Evolutionary conservation across 106 monocot genomes (phyloP), one percentile per base, ranked within the genome.

Genomic region (Vanilla planifolia): DNA sequence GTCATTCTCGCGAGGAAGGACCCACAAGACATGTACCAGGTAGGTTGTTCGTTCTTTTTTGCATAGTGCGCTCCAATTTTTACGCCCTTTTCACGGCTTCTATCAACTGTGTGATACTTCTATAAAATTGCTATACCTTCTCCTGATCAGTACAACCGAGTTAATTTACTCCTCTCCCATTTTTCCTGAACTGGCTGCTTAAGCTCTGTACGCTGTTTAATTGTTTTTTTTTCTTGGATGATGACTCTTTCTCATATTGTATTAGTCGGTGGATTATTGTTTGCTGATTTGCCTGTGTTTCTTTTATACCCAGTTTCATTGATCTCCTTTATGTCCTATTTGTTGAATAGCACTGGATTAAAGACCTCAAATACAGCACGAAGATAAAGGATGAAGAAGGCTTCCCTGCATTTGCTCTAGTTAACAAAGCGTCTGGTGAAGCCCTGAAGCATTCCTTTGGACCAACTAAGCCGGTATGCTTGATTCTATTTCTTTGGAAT

Each of bases 351-450:
- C 92, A 87, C 52, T 92, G 92, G 92, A 75, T 86, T 74, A 92
- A 92, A 63, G 92, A 87, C 60, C 65, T 80, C 73, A 83, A 67
- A 48, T 73, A 57, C 67, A 78, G 83, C 67, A 74, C 77, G 22
- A 72, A 45, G 48, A 68, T 87, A 59, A 80, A 84, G 74, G 92
- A 92, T 61, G 78, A 78, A 52, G 87, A 83, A 51, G 87, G 87
- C 0, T 73, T 75, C 46, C 86, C 92, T 0, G 60, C 66, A 26
- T 92, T 92, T 73, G 83, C 86, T 40, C 75, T 92, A 30, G 80
- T 88, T 35, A 83, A 88, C 73, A 83, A 77, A 52, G 79, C 60
- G 5, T 84, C 88, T n/a, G 84, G 84, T 6, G 51, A 84, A 19
- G 88, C 88, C 19, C 62, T 88, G 36, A 76, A 88, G 73, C 88